Conservation (phyloP, 2,329 filamentous ascomycete genomes). For the Scedosporium dehoogii region DNA sequence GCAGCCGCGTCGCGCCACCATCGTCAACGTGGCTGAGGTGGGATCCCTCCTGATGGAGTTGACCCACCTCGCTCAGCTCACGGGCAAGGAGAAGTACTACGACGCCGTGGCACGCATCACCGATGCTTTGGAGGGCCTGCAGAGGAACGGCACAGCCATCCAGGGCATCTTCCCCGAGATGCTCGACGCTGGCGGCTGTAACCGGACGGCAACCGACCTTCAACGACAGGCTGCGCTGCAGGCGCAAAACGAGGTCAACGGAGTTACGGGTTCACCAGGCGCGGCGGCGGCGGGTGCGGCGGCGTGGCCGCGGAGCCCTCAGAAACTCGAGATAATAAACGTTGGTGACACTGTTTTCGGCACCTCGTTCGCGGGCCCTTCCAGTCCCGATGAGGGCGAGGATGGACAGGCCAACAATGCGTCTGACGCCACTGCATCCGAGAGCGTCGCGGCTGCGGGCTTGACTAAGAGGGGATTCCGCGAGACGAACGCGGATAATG, state of each 20-base stretch:
- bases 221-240: neutral
- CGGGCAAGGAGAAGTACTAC: conserved; percentile 72
- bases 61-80: conserved; percentile 78
- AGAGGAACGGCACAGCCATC: conserved; percentile 57
- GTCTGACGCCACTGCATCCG: neutral
- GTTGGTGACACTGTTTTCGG: neutral
- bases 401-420: neutral
- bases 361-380: neutral
- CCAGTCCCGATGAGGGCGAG: neutral
- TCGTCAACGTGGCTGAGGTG: conserved; percentile 57
- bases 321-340: neutral
- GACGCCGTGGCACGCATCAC: conserved; percentile 83
- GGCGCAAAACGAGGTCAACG: neutral
- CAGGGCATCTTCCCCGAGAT: conserved; percentile 71
- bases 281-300: neutral
- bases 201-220: conserved; percentile 34
- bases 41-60: conserved; percentile 82
- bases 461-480: neutral
- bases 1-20: conserved; percentile 52
- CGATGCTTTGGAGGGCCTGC: conserved; percentile 64
- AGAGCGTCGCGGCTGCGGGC: neutral
- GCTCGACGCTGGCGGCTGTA: conserved; percentile 73
- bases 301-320: neutral
- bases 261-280: neutral
- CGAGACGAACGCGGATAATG: neutral